A percentile compares a stretch with the other conserved stretches of the same genome.
phyloP scores from a whole-genome alignment of 768 basidiomycete genomes.

The Rossbeevera mucosa region DNA sequence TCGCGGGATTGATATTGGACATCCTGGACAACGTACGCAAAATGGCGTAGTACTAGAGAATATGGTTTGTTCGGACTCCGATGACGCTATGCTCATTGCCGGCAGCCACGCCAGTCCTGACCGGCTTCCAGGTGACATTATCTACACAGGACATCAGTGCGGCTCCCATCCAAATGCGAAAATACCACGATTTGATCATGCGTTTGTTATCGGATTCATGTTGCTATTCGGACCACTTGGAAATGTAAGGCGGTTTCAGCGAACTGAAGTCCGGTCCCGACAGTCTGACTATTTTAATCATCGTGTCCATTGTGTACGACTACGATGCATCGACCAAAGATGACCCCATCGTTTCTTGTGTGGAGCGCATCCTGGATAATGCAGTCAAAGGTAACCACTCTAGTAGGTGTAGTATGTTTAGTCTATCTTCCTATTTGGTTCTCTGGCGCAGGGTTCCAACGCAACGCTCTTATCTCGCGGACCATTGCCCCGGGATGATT shows the following conservation, averaged over 20 bases:
- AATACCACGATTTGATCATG: conserved; percentile 30
- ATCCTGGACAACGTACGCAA: conserved; percentile 22
- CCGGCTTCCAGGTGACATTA: conserved; percentile 13
- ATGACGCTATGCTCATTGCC: too few relatives aligned
- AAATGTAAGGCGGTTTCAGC: conserved; percentile 11
- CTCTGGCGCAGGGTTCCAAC: conserved; percentile 21
- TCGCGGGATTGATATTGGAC: conserved; percentile 10
- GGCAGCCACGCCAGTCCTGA: background rate
- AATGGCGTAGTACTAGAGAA: conserved; percentile 15
- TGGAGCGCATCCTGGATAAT: conserved; percentile 9
- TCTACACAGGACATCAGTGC: conserved; percentile 20
- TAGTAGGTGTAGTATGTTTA: conserved; percentile 13
- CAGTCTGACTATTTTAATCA: conserved; percentile 18
- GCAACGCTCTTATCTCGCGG: conserved; percentile 10
- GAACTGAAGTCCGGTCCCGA: background rate
- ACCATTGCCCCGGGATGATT: conserved; percentile 7
- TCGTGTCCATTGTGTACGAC: conserved; percentile 24
- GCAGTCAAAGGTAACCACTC: conserved; percentile 11
- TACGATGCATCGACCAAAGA: conserved; percentile 13
- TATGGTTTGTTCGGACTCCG: conserved; percentile 24
- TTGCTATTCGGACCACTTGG: conserved; percentile 21
- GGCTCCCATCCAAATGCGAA: conserved; percentile 28
- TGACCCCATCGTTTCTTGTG: conserved; percentile 18
- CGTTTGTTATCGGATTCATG: conserved; percentile 21
- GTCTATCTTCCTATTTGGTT: conserved; percentile 22